Evolutionary conservation across 2,329 filamentous ascomycete genomes (phyloP), one percentile per base, ranked within the genome.

Genomic region (Cadophora gregata): DNA sequence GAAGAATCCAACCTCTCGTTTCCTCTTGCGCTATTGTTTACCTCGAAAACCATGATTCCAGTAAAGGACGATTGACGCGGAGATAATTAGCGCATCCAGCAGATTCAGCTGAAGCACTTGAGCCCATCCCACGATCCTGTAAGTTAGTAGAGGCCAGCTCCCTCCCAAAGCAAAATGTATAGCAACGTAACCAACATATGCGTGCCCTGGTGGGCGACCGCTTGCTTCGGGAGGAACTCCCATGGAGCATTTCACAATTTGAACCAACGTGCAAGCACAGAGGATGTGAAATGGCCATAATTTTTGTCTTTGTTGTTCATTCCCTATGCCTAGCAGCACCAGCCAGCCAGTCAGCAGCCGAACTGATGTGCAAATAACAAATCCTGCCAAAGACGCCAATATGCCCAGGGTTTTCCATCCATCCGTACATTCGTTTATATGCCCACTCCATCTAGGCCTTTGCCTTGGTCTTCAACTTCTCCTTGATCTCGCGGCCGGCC

Each of bases 21-120:
- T 85, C 75, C 80, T 97, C 85, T 65, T 97, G 85, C 92, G 93
- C 93, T 87, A 94, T 86, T 88, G 91, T 97, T 89, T 97, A 97
- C 90, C 93, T 93, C 88, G 88, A 88, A 85, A 90, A 88, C 90
- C 91, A 93, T 90, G 83, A 80, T 75, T 81, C 67, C 72, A 67
- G 51, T 69, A 67, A 70, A 74, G 76, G 82, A 84, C 31, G 90
- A 88, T 89, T 87, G 85, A 90, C 88, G 89, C 89, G 92, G 91
- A 91, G 93, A 97, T 97, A 93, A 87, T 82, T 90, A 89, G 92
- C 92, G 91, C 82, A 55, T 55, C 31, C 42, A 60, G 31, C 69
- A 53, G 38, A 38, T 24, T 59, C 4, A 47, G 51, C 58, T 64
- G 55, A 58, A 59, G 64, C 27, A 65, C 58, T 61, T 31, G 25